Percentiles rank a stretch among this genome's conserved stretches.
These are phyloP conservation scores for Malassezia dermatis DNA, from an alignment of 1,284 basidiomycete species.

Conservation along the genomic window DNA sequence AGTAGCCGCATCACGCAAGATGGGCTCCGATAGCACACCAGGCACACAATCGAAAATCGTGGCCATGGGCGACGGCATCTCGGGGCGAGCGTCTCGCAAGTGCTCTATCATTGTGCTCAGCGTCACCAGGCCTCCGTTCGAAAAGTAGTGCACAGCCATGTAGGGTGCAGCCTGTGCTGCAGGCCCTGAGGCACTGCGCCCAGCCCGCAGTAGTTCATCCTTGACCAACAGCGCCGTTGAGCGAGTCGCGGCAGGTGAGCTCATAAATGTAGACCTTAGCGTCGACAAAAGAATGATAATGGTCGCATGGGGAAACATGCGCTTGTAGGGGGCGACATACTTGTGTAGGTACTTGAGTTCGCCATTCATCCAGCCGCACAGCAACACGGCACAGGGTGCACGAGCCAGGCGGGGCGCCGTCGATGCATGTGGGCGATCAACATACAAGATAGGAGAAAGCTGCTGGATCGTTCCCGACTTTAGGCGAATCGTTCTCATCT, in stretches of 20 bases:
- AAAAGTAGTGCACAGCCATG: slow-evolving; percentile 12
- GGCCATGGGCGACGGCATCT: background rate
- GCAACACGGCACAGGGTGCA: slow-evolving; percentile 18
- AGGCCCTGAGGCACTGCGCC: background rate
- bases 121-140: slow-evolving; percentile 11
- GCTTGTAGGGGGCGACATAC: slow-evolving; percentile 32
- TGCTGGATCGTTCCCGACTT: background rate
- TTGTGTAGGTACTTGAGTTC: slow-evolving; percentile 34
- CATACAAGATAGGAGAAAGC: background rate
- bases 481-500: background rate
- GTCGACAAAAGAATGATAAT: slow-evolving; percentile 34
- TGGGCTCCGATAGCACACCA: background rate
- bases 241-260: background rate
- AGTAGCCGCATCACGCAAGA: background rate
- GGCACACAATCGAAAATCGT: slow-evolving; percentile 3
- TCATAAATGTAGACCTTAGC: background rate
- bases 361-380: slow-evolving; percentile 45
- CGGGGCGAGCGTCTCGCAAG: background rate
- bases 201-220: background rate
- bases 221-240: background rate
- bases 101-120: background rate
- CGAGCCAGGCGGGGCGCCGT: background rate
- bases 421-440: background rate
- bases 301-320: slow-evolving; percentile 31
- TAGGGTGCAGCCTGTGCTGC: background rate